Percentiles rank a stretch among this genome's conserved stretches.
Conservation (phyloP, 2,329 filamentous ascomycete genomes). For the Laburnicola sp. region DNA sequence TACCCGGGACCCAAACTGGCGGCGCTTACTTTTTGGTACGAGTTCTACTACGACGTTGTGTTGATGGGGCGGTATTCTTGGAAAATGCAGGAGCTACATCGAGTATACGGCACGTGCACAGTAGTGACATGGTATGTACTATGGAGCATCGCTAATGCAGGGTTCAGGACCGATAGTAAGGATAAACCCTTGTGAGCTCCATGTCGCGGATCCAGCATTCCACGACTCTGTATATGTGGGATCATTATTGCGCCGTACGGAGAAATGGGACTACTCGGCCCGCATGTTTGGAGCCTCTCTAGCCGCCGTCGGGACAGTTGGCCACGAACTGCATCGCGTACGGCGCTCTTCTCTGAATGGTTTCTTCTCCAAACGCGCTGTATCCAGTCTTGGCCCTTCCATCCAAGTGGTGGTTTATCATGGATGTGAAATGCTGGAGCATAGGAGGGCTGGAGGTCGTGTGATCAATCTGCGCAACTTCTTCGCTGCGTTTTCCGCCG, state of each 20-base stretch:
- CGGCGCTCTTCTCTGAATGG: conserved; percentile 28
- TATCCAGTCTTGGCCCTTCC: conserved; percentile 4
- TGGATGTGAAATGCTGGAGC: conserved; percentile 10
- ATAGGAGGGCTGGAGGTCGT: conserved; percentile 1
- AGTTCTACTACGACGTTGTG: conserved; percentile 31
- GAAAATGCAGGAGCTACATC: conserved; percentile 23
- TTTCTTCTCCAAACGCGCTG: conserved; percentile 31
- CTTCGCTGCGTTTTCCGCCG: conserved; percentile 24
- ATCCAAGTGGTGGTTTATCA: conserved; percentile 10
- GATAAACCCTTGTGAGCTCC: conserved; percentile 28
- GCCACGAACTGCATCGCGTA: conserved; percentile 29
- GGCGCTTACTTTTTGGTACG: conserved; percentile 31
- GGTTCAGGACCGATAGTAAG: conserved; percentile 25
- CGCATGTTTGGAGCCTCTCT: conserved; percentile 25
- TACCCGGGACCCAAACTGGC: conserved; percentile 30
- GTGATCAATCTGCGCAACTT: conserved; percentile 20
- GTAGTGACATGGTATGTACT: too few relatives aligned
- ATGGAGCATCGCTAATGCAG: neutral
- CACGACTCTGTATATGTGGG: conserved; percentile 27
- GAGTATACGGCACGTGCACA: conserved; percentile 23
- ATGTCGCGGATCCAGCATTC: conserved; percentile 19
- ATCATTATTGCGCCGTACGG: conserved; percentile 15
- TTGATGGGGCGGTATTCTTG: conserved; percentile 23
- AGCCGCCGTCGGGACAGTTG: conserved; percentile 23
- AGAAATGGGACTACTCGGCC: conserved; percentile 28